Evolutionary conservation across 2,329 filamentous ascomycete species (phyloP).

Genomic region (Paraphoma sp.): DNA sequence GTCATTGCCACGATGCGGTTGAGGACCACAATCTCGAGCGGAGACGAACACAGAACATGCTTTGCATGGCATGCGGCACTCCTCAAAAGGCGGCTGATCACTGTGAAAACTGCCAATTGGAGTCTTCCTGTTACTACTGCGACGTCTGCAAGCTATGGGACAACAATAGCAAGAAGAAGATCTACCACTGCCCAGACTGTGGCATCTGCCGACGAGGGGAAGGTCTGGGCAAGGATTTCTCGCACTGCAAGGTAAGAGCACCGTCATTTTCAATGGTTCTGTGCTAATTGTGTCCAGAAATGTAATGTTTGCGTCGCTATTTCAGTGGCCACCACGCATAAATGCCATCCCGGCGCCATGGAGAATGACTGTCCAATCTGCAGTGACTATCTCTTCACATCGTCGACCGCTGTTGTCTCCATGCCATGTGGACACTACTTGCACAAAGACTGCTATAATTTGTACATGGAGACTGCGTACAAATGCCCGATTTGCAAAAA

Average conservation of each 20-base stretch:
- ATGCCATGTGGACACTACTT: conserved; percentile 97
- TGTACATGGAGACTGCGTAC: conserved; percentile 89
- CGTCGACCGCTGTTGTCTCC: conserved; percentile 85
- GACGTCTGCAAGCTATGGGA: conserved; percentile 97
- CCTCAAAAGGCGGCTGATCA: conserved; percentile 81
- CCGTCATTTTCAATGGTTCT: conserved; percentile 6
- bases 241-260: conserved; percentile 85
- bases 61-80: conserved; percentile 93
- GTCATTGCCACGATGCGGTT: conserved; percentile 86
- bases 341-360: conserved; percentile 62
- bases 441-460: conserved; percentile 85
- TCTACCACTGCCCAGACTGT: conserved; percentile 96
- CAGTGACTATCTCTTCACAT: conserved; percentile 95
- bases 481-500: conserved; percentile 97
- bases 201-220: conserved; percentile 92
- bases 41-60: conserved; percentile 89
- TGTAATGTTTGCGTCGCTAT: conserved; percentile 96
- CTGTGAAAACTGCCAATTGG: conserved; percentile 77
- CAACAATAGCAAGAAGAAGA: conserved; percentile 85
- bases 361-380: conserved; percentile 98
- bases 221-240: conserved; percentile 94
- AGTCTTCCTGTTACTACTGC: conserved; percentile 90
- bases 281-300: conserved; percentile 40
- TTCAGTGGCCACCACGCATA: conserved; percentile 60
- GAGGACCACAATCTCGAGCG: conserved; percentile 83